Base-by-base conservation (phyloP, 139 green algal species). In the Pleodorina starrii region DNA sequence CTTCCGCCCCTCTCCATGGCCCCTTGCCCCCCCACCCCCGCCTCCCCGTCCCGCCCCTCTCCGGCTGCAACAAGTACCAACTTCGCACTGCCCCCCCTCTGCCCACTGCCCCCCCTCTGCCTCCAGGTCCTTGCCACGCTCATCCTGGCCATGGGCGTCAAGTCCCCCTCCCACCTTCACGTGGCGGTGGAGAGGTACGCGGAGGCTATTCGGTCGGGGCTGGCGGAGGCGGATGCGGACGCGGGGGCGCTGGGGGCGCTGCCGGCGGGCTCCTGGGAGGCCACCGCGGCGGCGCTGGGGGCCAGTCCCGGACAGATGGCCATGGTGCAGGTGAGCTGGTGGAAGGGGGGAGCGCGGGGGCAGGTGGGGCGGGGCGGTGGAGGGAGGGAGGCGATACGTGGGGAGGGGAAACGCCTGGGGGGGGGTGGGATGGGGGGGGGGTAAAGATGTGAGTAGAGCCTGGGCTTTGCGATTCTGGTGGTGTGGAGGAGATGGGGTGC, bases 101-200 rank as follows among this genome's bases (percentile, higher is more conserved):
- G 32, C 51, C 40, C 35, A 16, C 59, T 19, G 1, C 63, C 29
- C 78, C 2, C 51, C 40, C 35, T 11, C 59, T 19, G 1, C 63
- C 29, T 66, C 2, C 90, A 94, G 91, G 89, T 96, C 59, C 75
- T 97, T 32, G 86, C 90, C 73, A 94, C 93, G 14, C 93, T 91
- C 43, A 73, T 99, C 78, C 85, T 98, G 48, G 83, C 94, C 9
- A 91, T 95, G 16, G 96, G 97, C 6, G 89, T 93, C 86, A 99
- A 99, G 93, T 95, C 86, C 23, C 96, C 97, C 90, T 97, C 93
- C 35, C 97, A 99, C 92, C 94, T 95, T 78, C 88, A 96, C 63
- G 97, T 95, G 25, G 91, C 93, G 12, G 82, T 99, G 80, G 95
- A 98, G 91, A 92, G 97, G 4, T 98, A 98, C 91, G 82, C 87